Evolutionary conservation across 192 early-diverging fungal genomes (phyloP).

Genomic region (Entomortierella chlamydospora): DNA sequence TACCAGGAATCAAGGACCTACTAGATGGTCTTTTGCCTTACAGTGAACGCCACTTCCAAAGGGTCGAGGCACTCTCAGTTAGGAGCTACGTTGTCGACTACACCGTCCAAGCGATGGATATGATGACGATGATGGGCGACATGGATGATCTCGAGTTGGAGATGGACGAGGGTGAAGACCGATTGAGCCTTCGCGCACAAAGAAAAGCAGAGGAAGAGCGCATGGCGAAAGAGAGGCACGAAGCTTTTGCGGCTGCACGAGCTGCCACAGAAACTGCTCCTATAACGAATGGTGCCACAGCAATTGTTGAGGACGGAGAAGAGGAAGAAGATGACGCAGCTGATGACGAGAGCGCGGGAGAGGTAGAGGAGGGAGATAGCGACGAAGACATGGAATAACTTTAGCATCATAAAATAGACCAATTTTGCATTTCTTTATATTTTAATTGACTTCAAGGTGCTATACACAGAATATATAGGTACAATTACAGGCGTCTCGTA

Average conservation of each 20-base stretch:
- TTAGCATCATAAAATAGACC: slow-evolving; percentile 39
- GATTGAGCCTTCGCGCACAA: slow-evolving; percentile 17
- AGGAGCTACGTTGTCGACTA: slow-evolving; percentile 91
- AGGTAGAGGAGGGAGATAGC: slow-evolving; percentile 26
- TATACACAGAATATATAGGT: background rate
- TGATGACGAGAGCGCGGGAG: slow-evolving; percentile 2
- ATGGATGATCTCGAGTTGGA: slow-evolving; percentile 42
- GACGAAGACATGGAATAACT: slow-evolving; percentile 53
- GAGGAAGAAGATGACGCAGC: slow-evolving; percentile 13
- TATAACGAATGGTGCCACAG: background rate
- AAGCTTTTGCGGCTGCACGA: slow-evolving; percentile 42
- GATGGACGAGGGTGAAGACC: slow-evolving; percentile 15
- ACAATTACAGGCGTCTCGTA: background rate
- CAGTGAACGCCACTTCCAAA: slow-evolving; percentile 90
- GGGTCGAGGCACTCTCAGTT: slow-evolving; percentile 81
- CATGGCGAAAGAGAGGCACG: slow-evolving; percentile 47
- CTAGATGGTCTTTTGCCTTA: slow-evolving; percentile 89
- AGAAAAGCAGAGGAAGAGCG: slow-evolving; percentile 45
- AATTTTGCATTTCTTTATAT: slow-evolving; percentile 30
- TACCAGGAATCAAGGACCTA: slow-evolving; percentile 87
- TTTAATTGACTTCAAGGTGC: background rate
- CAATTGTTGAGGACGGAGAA: background rate
- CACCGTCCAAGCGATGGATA: slow-evolving; percentile 90
- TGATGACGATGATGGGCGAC: slow-evolving; percentile 55
- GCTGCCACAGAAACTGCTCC: slow-evolving; percentile 4